phyloP scores from a whole-genome alignment of 768 basidiomycete species.

The Lentinula sp. region DNA sequence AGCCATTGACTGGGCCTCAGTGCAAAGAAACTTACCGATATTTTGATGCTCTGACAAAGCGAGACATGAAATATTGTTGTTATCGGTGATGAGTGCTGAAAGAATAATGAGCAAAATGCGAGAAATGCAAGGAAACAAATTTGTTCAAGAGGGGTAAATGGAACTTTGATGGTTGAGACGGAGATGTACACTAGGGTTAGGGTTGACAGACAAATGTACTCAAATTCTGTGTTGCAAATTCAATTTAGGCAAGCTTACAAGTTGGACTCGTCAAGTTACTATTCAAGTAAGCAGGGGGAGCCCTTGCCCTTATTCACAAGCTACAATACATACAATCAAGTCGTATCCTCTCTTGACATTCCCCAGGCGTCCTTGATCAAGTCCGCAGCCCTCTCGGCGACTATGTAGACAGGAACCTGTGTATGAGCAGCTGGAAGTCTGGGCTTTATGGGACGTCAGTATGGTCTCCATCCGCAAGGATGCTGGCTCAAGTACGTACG shows the following conservation, averaged over 20 bases:
- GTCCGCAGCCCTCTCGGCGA: slow-evolving; percentile 20
- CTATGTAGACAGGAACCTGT: slow-evolving; percentile 13
- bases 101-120: not conserved
- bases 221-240: too few species aligned
- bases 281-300: too few species aligned
- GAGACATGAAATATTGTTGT: slow-evolving; percentile 51
- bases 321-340: too few species aligned
- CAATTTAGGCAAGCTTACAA: too few species aligned
- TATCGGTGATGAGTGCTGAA: not conserved
- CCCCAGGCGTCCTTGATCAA: slow-evolving; percentile 12
- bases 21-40: slow-evolving; percentile 56
- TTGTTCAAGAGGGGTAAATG: not conserved
- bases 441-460: slow-evolving; percentile 8
- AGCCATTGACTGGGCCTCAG: not conserved
- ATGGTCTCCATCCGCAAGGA: too few species aligned
- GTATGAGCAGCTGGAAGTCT: slow-evolving; percentile 14
- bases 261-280: too few species aligned
- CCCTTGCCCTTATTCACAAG: too few species aligned
- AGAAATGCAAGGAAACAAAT: not conserved
- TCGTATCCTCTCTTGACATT: not conserved
- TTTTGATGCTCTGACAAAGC: slow-evolving; percentile 82
- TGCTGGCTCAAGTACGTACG: slow-evolving; percentile 8
- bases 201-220: not conserved
- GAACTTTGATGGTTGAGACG: not conserved
- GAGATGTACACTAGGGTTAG: not conserved